These are phyloP conservation scores for Microbotryum silenes-acaulis DNA, from an alignment of 1,284 basidiomycete genomes.

Conservation along the genomic window DNA sequence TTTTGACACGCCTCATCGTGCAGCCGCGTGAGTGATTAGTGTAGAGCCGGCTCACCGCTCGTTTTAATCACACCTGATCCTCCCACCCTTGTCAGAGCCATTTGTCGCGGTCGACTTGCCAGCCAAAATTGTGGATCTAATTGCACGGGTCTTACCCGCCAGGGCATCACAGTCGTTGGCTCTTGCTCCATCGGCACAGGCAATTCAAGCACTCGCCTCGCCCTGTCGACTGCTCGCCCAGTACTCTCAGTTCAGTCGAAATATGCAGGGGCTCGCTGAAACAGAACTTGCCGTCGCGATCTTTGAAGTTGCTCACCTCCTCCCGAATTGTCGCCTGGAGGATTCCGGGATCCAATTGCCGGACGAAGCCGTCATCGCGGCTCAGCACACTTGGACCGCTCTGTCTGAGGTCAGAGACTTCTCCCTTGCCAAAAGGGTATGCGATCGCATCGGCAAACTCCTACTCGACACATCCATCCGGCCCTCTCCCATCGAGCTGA, in stretches of 20 bases:
- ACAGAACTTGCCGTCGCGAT: not conserved
- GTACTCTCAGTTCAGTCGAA: not conserved
- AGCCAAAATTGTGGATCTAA: not conserved
- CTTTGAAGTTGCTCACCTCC: conserved; percentile 13
- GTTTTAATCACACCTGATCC: not conserved
- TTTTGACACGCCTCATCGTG: conserved; percentile 12
- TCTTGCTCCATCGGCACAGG: too few species aligned
- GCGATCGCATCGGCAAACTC: too few species aligned
- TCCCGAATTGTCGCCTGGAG: conserved; percentile 5
- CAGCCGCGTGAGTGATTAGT: conserved; percentile 8
- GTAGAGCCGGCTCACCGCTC: too few species aligned
- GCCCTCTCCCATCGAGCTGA: too few species aligned
- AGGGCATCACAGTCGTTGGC: not conserved
- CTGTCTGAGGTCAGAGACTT: not conserved
- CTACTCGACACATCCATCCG: too few species aligned
- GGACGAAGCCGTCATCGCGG: conserved; percentile 14
- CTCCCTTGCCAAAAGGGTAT: too few species aligned
- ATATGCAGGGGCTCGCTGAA: not conserved
- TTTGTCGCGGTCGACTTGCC: not conserved
- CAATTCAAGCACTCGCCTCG: not conserved
- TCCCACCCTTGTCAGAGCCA: not conserved
- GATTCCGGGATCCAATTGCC: not conserved
- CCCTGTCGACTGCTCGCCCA: conserved; percentile 9
- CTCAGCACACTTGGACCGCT: conserved; percentile 9
- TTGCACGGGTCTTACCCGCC: not conserved